Base-by-base conservation (phyloP, 352 stramenopile genomes). In the Phytopythium delawarense region DNA sequence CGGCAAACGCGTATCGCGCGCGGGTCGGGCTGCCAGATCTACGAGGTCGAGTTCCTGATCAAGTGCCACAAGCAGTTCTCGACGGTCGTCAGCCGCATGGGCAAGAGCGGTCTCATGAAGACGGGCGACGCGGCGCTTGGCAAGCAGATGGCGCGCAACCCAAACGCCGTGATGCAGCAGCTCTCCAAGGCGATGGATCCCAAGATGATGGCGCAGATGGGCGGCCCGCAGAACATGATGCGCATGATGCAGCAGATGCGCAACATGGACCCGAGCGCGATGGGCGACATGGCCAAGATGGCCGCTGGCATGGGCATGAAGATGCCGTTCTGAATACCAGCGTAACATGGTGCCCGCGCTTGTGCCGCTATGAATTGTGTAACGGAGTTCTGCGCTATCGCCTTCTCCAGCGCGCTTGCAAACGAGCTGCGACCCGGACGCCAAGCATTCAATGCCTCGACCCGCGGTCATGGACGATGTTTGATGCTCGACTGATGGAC, bases 31-130 rank as follows among this genome's bases (percentile, higher is more conserved):
- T 96, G 81, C 44, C 79, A 92, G 62, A 52, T 92, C 21, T 76
- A 89, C 56, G 89, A 97, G 66, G 84, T 96, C 15, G 88, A 98
- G 44, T 96, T 98, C 65, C 70, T 99, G 57, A 79, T 99, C 49
- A 96, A 98, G 71, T 92, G 84, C 42, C 96, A 99, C 81, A 99
- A 99, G 72, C 92, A 98, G 71, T 98, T 98, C 67, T 84, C 96
- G 58, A 83, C 83, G 35, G 90, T 99, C 60, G 93, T 99, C 20
- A 88, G 74, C 42, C 97, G 98, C 70, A 98, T 99, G 92, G 96
- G 97, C 52, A 99, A 99, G 77, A 97, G 84, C 55, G 93, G 93
- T 1, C 78, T 99, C 59, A 92, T 96, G 85, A 96, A 94, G 75
- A 83, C 82, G 25, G 88, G 86, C 8, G 91, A 96, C 34, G 88